These are phyloP conservation scores for Echinosophora koreensis DNA, from an alignment of 306 rosid species.

Conservation along the genomic window DNA sequence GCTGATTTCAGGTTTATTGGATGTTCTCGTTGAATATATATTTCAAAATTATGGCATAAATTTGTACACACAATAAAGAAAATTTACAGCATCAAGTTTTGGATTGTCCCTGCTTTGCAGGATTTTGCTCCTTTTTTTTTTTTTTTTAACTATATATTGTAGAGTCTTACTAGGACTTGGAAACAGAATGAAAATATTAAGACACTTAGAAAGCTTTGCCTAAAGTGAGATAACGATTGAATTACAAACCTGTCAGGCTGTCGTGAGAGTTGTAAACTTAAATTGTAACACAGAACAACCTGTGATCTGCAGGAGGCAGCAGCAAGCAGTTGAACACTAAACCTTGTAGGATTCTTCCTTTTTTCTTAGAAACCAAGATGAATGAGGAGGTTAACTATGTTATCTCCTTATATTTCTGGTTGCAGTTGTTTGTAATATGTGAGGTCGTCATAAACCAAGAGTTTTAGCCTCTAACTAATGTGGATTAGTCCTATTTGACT, in stretches of 20 bases:
- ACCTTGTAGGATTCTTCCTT: too few species aligned
- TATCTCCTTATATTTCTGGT: too few species aligned
- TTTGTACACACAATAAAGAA: too few species aligned
- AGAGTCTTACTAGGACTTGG: not conserved
- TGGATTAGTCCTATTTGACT: slow-evolving; percentile 16
- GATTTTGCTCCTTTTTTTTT: too few species aligned
- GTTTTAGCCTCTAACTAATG: not conserved
- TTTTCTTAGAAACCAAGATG: too few species aligned
- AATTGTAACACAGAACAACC: not conserved
- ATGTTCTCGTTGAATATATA: too few species aligned
- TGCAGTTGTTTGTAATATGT: too few species aligned
- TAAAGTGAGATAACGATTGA: not conserved
- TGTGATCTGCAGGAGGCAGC: not conserved
- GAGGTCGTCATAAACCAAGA: too few species aligned
- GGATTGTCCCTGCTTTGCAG: slow-evolving; percentile 8
- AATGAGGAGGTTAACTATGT: too few species aligned
- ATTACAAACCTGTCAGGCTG: not conserved
- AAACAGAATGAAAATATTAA: not conserved
- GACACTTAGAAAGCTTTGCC: not conserved
- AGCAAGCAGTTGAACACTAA: not conserved
- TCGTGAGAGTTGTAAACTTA: not conserved
- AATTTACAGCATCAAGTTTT: not conserved
- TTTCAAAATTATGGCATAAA: too few species aligned
- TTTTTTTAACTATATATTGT: not conserved
- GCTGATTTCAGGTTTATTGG: too few species aligned